Evolutionary conservation across 2,329 filamentous ascomycete species (phyloP).

Genomic region (Colletotrichum somersetense): DNA sequence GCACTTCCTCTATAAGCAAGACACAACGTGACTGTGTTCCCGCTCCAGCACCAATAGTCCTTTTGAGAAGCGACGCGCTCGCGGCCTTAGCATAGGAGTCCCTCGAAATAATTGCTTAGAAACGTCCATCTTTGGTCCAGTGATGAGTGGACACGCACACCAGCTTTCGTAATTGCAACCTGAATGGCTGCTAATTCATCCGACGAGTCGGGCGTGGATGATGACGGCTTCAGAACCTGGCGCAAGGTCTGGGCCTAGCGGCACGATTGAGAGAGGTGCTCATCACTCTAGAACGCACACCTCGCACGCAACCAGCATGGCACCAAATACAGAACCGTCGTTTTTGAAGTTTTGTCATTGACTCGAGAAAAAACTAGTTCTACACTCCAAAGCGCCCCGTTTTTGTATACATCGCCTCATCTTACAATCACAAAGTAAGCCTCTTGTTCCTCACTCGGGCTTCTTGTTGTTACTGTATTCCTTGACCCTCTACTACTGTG

Average conservation of each 20-base stretch:
- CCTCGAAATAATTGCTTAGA: neutral
- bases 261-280: neutral
- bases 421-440: constrained; percentile 27
- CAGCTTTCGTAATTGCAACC: neutral
- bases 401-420: constrained; percentile 32
- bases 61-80: too few species aligned
- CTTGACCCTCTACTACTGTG: constrained; percentile 1
- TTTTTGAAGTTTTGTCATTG: constrained; percentile 12
- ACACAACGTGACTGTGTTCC: too few species aligned
- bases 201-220: neutral
- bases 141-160: neutral
- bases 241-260: too few species aligned
- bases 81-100: too few species aligned
- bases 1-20: too few species aligned
- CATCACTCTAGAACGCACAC: neutral
- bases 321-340: neutral
- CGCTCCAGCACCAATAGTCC: too few species aligned
- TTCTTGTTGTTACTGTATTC: constrained; percentile 24
- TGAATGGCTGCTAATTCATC: neutral
- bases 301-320: neutral
- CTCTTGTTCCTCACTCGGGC: neutral
- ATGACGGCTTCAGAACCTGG: neutral
- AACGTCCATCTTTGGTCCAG: too few species aligned
- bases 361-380: constrained; percentile 36
- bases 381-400: constrained; percentile 26